phyloP scores from a whole-genome alignment of 441 rosid species.

The Erodium moschatum region DNA sequence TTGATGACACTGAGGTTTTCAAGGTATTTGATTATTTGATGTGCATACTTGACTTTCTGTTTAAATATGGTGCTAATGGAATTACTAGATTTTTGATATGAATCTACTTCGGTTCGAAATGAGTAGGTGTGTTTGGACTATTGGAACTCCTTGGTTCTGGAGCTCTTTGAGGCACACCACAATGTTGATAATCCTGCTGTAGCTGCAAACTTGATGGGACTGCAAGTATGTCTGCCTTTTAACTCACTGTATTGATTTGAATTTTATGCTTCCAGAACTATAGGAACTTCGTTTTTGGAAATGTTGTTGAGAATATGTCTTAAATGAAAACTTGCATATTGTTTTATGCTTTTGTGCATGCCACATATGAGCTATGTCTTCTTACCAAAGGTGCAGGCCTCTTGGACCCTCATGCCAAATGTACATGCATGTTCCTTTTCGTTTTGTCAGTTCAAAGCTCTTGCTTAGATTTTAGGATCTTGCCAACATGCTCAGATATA shows the following conservation, averaged over 20 bases:
- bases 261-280: background rate
- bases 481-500: too few relatives aligned
- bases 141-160: conserved; percentile 87
- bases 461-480: too few relatives aligned
- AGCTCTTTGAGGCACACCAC: conserved; percentile 80
- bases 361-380: background rate
- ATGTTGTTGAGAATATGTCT: background rate
- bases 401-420: too few relatives aligned
- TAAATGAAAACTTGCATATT: too few relatives aligned
- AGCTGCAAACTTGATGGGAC: conserved; percentile 66
- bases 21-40: conserved; percentile 42
- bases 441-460: too few relatives aligned
- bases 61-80: background rate
- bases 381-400: too few relatives aligned
- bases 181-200: conserved; percentile 81
- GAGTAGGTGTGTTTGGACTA: conserved; percentile 97
- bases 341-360: background rate
- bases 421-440: background rate
- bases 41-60: background rate
- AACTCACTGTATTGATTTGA: background rate
- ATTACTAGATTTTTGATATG: background rate
- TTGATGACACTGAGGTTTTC: conserved; percentile 98
- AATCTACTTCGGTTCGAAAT: conserved; percentile 14
- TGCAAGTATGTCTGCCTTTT: conserved; percentile 40
- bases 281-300: background rate